Evolutionary conservation across 2,329 filamentous ascomycete genomes (phyloP).

Genomic region (Verticillium zaregamsianum): DNA sequence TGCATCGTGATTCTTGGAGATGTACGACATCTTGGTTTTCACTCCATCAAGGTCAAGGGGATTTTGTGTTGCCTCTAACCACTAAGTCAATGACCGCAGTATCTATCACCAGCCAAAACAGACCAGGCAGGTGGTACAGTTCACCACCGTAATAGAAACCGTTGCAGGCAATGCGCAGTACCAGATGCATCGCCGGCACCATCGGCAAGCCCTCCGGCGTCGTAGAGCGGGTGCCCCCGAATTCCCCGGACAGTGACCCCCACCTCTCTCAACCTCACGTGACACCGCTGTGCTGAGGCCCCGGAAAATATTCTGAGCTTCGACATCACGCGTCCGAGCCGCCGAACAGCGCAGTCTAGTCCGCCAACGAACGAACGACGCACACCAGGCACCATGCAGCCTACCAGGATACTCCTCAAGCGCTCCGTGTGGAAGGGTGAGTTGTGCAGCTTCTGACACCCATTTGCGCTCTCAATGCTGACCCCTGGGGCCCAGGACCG

Average conservation of each 20-base stretch:
- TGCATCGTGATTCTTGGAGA: too few species aligned
- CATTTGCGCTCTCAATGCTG: background rate
- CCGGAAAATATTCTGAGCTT: conserved; percentile 9
- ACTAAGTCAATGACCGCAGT: too few species aligned
- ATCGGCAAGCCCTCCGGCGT: background rate
- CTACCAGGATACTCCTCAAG: conserved; percentile 63
- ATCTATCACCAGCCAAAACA: too few species aligned
- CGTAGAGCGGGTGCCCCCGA: background rate
- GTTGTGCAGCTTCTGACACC: conserved; percentile 18
- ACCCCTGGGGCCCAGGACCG: conserved; percentile 31
- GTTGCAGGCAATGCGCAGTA: too few species aligned
- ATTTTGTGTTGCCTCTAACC: too few species aligned
- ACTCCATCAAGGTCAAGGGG: too few species aligned
- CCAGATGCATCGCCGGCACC: background rate
- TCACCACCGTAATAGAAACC: too few species aligned
- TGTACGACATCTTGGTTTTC: too few species aligned
- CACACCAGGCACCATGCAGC: conserved; percentile 55
- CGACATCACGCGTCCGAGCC: background rate
- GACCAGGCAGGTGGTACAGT: too few species aligned
- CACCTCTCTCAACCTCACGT: conserved; percentile 4
- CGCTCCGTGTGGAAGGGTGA: conserved; percentile 88
- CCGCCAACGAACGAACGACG: conserved; percentile 2
- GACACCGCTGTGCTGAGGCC: conserved; percentile 4
- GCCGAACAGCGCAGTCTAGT: background rate
- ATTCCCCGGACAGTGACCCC: background rate